Percentiles rank a stretch among this genome's conserved stretches.
These are phyloP conservation scores for Dimocarpus longan DNA, from an alignment of 345 rosid genomes.

Conservation along the genomic window DNA sequence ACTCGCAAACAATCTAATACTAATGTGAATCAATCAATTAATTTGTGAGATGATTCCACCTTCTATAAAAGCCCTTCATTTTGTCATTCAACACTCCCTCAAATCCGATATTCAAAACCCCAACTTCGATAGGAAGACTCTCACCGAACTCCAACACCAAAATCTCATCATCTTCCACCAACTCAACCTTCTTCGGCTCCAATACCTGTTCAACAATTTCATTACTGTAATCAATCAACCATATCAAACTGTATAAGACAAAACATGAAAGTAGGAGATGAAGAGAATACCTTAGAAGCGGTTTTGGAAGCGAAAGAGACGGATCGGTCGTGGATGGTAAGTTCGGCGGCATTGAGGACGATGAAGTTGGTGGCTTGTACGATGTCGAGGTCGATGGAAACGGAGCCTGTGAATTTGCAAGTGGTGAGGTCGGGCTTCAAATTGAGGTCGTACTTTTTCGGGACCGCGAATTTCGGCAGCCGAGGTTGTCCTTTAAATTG, in stretches of 20 bases:
- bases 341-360: constrained; percentile 94
- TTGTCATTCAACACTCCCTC: constrained; percentile 74
- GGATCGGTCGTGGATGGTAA: constrained; percentile 48
- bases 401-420: constrained; percentile 73
- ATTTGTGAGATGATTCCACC: constrained; percentile 37
- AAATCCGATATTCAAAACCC: constrained; percentile 60
- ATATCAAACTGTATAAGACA: background rate
- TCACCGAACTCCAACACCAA: constrained; percentile 74
- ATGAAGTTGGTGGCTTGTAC: constrained; percentile 61
- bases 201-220: constrained; percentile 41
- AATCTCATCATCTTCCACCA: constrained; percentile 72
- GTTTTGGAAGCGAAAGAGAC: constrained; percentile 49
- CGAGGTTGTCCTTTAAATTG: constrained; percentile 85
- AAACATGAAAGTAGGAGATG: no score
- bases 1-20: background rate
- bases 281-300: constrained; percentile 55
- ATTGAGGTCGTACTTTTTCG: constrained; percentile 74
- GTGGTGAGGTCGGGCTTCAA: constrained; percentile 77
- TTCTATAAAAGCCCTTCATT: constrained; percentile 92
- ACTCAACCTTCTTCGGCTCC: constrained; percentile 49
- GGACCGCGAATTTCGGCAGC: constrained; percentile 80
- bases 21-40: no score
- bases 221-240: background rate
- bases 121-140: constrained; percentile 63
- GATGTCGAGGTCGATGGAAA: constrained; percentile 59